Evolutionary conservation across 2,329 filamentous ascomycete genomes (phyloP), one percentile per base, ranked within the genome.

Genomic region (Penicillium palitans): DNA sequence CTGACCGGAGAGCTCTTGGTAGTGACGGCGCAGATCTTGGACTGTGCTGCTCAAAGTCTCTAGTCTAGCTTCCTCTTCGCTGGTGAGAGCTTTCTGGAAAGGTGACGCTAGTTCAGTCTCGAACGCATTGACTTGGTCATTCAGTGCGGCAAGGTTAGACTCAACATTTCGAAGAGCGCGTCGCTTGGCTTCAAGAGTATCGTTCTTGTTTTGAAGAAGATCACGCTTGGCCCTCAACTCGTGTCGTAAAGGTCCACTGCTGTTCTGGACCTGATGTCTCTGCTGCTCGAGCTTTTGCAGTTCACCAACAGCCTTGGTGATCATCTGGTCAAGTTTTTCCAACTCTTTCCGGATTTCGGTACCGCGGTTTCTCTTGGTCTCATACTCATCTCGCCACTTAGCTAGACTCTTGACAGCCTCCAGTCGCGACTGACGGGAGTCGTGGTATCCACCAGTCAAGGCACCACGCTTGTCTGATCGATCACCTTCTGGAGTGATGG

Each of bases 391-490:
- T 37, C 92, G 86, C 81, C 89, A 91, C 68, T 86, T 88, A 55
- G 87, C 86, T 33, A 93, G 85, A 6, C 86, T 83, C 59, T 88
- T 88, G 31, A 96, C 89, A 29, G 90, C 91, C 68, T 93, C 89
- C n/a, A 98, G 82, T 24, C 93, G 88, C 1, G 93, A 98, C 65
- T 88, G 89, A 35, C 90, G 85, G 12, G 90, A 86, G 71, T 99
- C 95, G 62, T 96, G 89, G 71, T 89, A 99, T 68, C 95, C 95
- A 80, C 95, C 95, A 49, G 92, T 97, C 80, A 99, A 86, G 15
- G 93, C 93, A 76, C 95, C 95, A 67, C 93, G 90, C 78, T 96
- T 96, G 77, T 97, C 96, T 1, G 92, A 93, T 33, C 91, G 91
- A 75, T 98, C 93, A 74, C 95, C 95, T 57, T 98, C 93, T 4